Evolutionary conservation across 768 basidiomycete genomes (phyloP), one percentile per base, ranked within the genome.

Genomic region (Rhodotorula sphaerocarpa): DNA sequence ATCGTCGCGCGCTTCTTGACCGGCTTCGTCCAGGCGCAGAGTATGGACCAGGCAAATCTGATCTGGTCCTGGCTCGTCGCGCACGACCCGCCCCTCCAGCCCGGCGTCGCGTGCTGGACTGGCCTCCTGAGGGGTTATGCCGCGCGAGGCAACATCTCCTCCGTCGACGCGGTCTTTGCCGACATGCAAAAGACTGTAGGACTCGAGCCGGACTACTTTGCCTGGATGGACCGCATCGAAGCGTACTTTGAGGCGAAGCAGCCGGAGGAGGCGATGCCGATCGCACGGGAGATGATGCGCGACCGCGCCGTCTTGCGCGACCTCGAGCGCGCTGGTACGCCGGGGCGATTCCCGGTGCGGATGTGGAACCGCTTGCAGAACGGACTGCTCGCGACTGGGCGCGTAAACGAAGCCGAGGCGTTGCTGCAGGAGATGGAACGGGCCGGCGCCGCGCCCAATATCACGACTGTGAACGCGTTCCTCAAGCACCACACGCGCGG

Each of bases 391-490:
- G 67, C 73, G 60, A 71, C 69, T 56, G 73, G 72, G 5, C 72
- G 72, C 15, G 67, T 72, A 14, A 60, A 63, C 5, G 73, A 77
- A 12, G 82, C 80, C 10, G 65, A 75, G 6, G 66, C 68, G 4
- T 54, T 82, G 5, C 73, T 82, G 42, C 69, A 75, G 12, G 72
- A 76, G 48, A 79, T 82, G 76, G 63, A 70, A 27, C 52, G 55
- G 2, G 67, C 75, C 44, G 85, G 85, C 2, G 84, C 85, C 11
- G 76, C 78, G 31, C 85, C 86, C 16, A 86, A 90, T 71, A 76
- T 87, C 31, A 77, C 85, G 50, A 83, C 88, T 3, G 86, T 85
- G 78, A 96, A 95, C 76, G 87, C 82, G 3, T 79, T 95, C 70
- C 76, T 97, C 54, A 79, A 79, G 18, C 82, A 86, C 70, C 82